Conservation (phyloP, 371 early-diverging fungal genomes). For the Lichtheimia hyalospora region DNA sequence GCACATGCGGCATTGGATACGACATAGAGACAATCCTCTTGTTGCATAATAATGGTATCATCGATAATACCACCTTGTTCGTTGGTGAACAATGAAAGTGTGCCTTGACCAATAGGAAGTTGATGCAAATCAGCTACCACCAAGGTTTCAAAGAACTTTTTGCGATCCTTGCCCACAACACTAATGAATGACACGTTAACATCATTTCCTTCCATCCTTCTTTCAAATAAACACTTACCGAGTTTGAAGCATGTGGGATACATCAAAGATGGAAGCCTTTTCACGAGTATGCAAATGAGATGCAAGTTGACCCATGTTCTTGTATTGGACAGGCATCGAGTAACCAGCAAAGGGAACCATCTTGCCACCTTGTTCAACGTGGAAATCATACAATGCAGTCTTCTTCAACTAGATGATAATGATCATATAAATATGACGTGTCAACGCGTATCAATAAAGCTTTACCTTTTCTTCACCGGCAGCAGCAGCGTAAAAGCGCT, state of each 20-base stretch:
- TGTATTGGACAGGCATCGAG: conserved; percentile 94
- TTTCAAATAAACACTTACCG: conserved; percentile 48
- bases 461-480: conserved; percentile 21
- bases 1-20: conserved; percentile 98
- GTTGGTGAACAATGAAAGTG: conserved; percentile 93
- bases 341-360: conserved; percentile 98
- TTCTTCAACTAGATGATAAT: conserved; percentile 43
- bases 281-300: conserved; percentile 90
- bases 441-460: not conserved
- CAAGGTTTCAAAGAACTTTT: conserved; percentile 86
- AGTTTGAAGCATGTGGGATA: conserved; percentile 98
- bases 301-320: conserved; percentile 77
- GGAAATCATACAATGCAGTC: conserved; percentile 92
- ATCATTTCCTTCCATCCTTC: not conserved
- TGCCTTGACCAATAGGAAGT: conserved; percentile 79
- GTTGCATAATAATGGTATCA: conserved; percentile 94
- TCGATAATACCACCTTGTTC: conserved; percentile 97
- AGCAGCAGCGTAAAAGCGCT: conserved; percentile 34
- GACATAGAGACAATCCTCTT: conserved; percentile 80
- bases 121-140: conserved; percentile 86
- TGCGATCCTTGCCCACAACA: conserved; percentile 85
- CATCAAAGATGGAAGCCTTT: conserved; percentile 95
- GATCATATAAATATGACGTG: not conserved
- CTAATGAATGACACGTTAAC: conserved; percentile 43
- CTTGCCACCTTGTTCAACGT: conserved; percentile 88